These are phyloP conservation scores for Chamaenerion angustifolium DNA, from an alignment of 345 rosid genomes.

Conservation along the genomic window DNA sequence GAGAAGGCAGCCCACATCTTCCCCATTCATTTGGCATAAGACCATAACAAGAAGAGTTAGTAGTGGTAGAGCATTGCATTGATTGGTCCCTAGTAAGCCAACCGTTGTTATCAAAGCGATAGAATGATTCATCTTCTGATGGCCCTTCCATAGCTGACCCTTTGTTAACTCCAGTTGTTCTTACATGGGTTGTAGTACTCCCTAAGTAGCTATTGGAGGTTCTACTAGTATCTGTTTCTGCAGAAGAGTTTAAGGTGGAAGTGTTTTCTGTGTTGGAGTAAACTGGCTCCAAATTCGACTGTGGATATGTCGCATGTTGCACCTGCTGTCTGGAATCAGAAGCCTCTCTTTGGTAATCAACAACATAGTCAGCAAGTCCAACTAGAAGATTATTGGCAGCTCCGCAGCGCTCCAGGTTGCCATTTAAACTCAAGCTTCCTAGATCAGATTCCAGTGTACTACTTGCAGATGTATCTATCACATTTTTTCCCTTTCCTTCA, in stretches of 20 bases:
- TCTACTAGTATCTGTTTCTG: constrained; percentile 29
- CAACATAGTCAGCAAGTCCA: constrained; percentile 42
- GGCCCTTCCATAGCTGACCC: constrained; percentile 74
- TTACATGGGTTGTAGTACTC: constrained; percentile 24
- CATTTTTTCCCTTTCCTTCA: constrained; percentile 37
- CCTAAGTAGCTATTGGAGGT: constrained; percentile 35
- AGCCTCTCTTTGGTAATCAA: constrained; percentile 34
- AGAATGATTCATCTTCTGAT: constrained; percentile 54
- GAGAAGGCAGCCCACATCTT: constrained; percentile 52
- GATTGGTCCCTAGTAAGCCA: constrained; percentile 62
- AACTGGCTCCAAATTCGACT: constrained; percentile 23
- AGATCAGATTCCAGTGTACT: constrained; percentile 47
- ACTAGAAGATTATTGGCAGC: constrained; percentile 27
- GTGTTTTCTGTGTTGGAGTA: constrained; percentile 25
- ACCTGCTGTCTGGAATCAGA: constrained; percentile 34
- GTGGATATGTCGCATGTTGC: constrained; percentile 30
- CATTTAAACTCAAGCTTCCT: constrained; percentile 37
- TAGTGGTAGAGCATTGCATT: constrained; percentile 40
- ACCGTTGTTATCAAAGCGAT: constrained; percentile 39
- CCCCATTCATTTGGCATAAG: constrained; percentile 69
- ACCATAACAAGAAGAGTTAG: constrained; percentile 44
- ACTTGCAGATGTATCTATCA: constrained; percentile 27
- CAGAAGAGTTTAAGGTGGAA: constrained; percentile 21
- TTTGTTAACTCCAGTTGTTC: constrained; percentile 28
- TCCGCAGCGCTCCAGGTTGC: constrained; percentile 21